Evolutionary conservation across 371 early-diverging fungal species (phyloP).

Genomic region (Apophysomyces variabilis): DNA sequence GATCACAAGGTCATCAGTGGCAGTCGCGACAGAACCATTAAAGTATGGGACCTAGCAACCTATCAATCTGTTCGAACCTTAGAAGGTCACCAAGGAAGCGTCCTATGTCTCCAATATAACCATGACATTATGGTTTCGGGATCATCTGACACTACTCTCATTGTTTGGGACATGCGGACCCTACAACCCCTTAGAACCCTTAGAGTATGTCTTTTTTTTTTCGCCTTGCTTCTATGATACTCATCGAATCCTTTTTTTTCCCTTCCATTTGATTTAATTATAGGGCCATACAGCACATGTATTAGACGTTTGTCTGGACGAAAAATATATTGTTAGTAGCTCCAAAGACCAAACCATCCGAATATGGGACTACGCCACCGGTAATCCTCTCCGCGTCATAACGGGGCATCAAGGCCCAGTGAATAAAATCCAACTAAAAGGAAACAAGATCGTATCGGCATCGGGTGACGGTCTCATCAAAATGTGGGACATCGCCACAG

Average conservation of each 20-base stretch:
- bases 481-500: conserved; percentile 83
- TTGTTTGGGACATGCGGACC: conserved; percentile 84
- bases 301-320: conserved; percentile 80
- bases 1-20: conserved; percentile 84
- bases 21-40: conserved; percentile 89
- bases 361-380: conserved; percentile 76
- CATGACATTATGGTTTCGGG: conserved; percentile 84
- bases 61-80: conserved; percentile 75
- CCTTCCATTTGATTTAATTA: background rate
- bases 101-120: conserved; percentile 90
- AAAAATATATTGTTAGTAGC: conserved; percentile 79
- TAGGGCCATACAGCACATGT: conserved; percentile 79
- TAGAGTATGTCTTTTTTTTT: conserved; percentile 23
- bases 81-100: conserved; percentile 86
- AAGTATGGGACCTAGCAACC: conserved; percentile 67
- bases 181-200: conserved; percentile 29
- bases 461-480: conserved; percentile 87
- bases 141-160: conserved; percentile 87
- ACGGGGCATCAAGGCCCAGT: conserved; percentile 87
- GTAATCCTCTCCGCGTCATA: conserved; percentile 65
- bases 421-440: conserved; percentile 82
- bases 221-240: background rate
- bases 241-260: background rate
- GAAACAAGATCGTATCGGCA: conserved; percentile 77
- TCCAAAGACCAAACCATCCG: conserved; percentile 92